A percentile compares a stretch with the other conserved stretches of the same genome.
These are phyloP conservation scores for Intubia oerlemansii DNA, from an alignment of 2,329 filamentous ascomycete species.

Conservation along the genomic window DNA sequence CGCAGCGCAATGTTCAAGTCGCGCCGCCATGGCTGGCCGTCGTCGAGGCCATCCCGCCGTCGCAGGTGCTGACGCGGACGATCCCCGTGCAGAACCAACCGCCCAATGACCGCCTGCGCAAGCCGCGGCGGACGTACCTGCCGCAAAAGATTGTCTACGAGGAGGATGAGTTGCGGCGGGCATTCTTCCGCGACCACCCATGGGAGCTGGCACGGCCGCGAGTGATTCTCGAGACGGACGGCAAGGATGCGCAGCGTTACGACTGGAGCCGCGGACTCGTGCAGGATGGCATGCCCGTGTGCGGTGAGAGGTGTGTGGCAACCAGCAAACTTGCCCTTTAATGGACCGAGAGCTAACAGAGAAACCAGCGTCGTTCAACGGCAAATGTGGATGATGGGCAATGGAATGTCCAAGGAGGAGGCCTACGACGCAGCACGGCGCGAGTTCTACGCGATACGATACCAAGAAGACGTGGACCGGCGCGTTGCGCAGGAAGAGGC, in stretches of 20 bases:
- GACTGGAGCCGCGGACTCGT: slow-evolving; percentile 60
- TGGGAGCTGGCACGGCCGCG: slow-evolving; percentile 89
- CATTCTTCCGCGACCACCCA: slow-evolving; percentile 85
- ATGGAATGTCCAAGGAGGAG: slow-evolving; percentile 34
- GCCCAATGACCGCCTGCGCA: slow-evolving; percentile 26
- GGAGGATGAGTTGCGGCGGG: slow-evolving; percentile 60
- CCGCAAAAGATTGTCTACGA: slow-evolving; percentile 60
- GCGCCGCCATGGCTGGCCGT: slow-evolving; percentile 27
- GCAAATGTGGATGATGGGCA: slow-evolving; percentile 66
- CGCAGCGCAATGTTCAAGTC: slow-evolving; percentile 11
- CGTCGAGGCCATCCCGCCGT: slow-evolving; percentile 30
- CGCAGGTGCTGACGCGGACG: slow-evolving; percentile 34
- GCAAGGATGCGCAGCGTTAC: slow-evolving; percentile 52
- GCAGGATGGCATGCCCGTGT: slow-evolving; percentile 55
- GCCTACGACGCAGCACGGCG: slow-evolving; percentile 77
- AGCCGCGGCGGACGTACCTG: slow-evolving; percentile 57
- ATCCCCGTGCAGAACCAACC: slow-evolving; percentile 24
- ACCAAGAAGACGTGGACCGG: slow-evolving; percentile 61
- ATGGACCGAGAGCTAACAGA: too few species aligned
- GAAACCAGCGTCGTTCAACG: slow-evolving; percentile 82
- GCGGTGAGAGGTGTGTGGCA: slow-evolving; percentile 73
- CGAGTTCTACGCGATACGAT: slow-evolving; percentile 75
- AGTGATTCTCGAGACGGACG: slow-evolving; percentile 66
- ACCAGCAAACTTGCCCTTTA: too few species aligned
- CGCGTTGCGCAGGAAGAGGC: slow-evolving; percentile 80